Conservation (phyloP, 768 basidiomycete species). For the Mycena chlorophos region DNA sequence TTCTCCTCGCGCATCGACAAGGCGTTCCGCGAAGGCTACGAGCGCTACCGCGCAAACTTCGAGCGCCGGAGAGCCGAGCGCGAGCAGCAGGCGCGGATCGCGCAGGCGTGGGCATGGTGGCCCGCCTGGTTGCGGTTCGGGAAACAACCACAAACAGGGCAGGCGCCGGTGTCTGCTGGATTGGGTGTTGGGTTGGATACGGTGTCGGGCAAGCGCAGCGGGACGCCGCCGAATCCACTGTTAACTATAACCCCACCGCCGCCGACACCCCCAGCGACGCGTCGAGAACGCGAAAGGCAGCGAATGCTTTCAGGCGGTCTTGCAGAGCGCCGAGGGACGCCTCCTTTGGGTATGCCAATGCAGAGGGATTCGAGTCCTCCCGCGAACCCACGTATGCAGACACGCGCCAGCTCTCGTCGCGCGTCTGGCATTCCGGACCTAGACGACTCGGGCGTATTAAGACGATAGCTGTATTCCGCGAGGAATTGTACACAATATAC, state of each 20-base stretch:
- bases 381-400: neutral
- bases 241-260: neutral
- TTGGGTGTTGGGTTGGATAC: neutral
- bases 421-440: neutral
- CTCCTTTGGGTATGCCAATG: neutral
- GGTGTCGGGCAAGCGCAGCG: neutral
- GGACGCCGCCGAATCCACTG: neutral
- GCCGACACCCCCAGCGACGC: neutral
- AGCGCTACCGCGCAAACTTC: slow-evolving; percentile 85
- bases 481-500: neutral
- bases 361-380: neutral
- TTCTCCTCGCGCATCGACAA: slow-evolving; percentile 88
- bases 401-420: neutral
- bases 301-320: neutral
- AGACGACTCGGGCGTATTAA: neutral
- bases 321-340: neutral
- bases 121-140: neutral
- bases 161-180: neutral
- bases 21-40: slow-evolving; percentile 86
- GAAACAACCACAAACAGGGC: neutral
- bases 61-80: slow-evolving; percentile 75
- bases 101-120: slow-evolving; percentile 30
- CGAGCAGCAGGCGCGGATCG: slow-evolving; percentile 36
- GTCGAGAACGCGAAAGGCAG: neutral
- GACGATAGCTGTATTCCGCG: neutral